phyloP scores from a whole-genome alignment of 768 basidiomycete genomes.

The Flagelloscypha sp. region DNA sequence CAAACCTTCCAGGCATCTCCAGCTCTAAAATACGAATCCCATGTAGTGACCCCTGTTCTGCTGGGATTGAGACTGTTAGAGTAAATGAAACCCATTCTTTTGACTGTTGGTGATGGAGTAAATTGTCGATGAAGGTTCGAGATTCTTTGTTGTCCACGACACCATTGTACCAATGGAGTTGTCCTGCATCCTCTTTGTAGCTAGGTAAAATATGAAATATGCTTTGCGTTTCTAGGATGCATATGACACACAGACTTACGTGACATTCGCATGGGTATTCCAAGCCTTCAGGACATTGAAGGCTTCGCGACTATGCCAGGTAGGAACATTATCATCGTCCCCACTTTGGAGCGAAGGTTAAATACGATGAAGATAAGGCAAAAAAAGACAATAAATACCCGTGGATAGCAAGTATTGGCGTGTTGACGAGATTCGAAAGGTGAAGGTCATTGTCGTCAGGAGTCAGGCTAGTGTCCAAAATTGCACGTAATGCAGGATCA shows the following conservation, averaged over 20 bases:
- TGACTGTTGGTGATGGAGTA: too few relatives aligned
- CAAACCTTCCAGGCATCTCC: conserved; percentile 60
- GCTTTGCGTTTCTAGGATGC: not conserved
- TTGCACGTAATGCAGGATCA: conserved; percentile 64
- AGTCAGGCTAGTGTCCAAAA: conserved; percentile 67
- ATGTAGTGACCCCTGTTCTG: conserved; percentile 60
- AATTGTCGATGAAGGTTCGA: conserved; percentile 43
- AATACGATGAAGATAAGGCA: conserved; percentile 3
- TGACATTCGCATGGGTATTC: conserved; percentile 42
- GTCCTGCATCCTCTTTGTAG: conserved; percentile 51
- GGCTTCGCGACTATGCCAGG: conserved; percentile 72
- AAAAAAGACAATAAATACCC: conserved; percentile 42
- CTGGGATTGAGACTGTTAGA: conserved; percentile 62
- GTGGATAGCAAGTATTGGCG: conserved; percentile 67
- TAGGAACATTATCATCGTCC: conserved; percentile 79
- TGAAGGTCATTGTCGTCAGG: conserved; percentile 87
- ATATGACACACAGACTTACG: conserved; percentile 28
- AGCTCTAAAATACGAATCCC: conserved; percentile 62
- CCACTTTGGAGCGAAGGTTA: conserved; percentile 38
- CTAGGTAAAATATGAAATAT: conserved; percentile 22
- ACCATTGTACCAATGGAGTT: conserved; percentile 64
- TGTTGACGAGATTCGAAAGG: conserved; percentile 65
- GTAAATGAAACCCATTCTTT: conserved; percentile 47
- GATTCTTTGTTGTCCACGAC: conserved; percentile 51
- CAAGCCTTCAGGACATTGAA: conserved; percentile 52